These are phyloP conservation scores for Colletotrichum orbiculare DNA, from an alignment of 2,329 filamentous ascomycete genomes.

Conservation along the genomic window DNA sequence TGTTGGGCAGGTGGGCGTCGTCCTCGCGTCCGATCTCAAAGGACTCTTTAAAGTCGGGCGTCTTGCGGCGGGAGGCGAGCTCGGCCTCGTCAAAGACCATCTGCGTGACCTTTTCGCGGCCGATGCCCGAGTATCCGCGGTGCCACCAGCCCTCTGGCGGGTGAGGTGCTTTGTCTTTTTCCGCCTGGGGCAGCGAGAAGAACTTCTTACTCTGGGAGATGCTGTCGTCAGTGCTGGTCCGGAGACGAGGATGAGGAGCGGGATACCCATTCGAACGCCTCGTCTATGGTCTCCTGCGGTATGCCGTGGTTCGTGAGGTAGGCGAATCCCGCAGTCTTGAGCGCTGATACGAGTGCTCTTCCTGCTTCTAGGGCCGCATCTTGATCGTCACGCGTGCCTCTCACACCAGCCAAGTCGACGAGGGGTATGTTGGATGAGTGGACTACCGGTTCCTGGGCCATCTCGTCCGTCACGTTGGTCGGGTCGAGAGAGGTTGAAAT, in stretches of 20 bases:
- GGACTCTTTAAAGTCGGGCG: too few species aligned
- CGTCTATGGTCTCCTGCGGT: slow-evolving; percentile 46
- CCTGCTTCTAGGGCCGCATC: too few species aligned
- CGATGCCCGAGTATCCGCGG: slow-evolving; percentile 50
- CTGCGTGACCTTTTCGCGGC: slow-evolving; percentile 49
- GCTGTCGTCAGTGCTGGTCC: slow-evolving; percentile 35
- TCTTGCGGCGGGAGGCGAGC: too few species aligned
- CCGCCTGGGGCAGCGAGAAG: slow-evolving; percentile 45
- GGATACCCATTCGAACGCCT: slow-evolving; percentile 46
- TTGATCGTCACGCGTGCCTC: slow-evolving; percentile 19
- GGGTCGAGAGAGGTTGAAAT: not conserved
- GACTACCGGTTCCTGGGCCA: not conserved
- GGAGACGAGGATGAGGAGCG: not conserved
- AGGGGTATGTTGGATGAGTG: not conserved
- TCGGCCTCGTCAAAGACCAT: slow-evolving; percentile 46
- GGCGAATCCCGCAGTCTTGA: too few species aligned
- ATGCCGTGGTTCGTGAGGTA: slow-evolving; percentile 35
- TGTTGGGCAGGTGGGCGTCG: too few species aligned
- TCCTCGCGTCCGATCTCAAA: too few species aligned
- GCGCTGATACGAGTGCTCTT: too few species aligned
- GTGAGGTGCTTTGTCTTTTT: slow-evolving; percentile 47
- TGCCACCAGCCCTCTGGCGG: slow-evolving; percentile 48
- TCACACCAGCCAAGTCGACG: slow-evolving; percentile 3
- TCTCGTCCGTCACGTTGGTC: not conserved
- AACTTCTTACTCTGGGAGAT: slow-evolving; percentile 42